A percentile compares a stretch with the other conserved stretches of the same genome.
These are phyloP conservation scores for Dovyalis caffra DNA, from an alignment of 345 rosid genomes.

Conservation along the genomic window DNA sequence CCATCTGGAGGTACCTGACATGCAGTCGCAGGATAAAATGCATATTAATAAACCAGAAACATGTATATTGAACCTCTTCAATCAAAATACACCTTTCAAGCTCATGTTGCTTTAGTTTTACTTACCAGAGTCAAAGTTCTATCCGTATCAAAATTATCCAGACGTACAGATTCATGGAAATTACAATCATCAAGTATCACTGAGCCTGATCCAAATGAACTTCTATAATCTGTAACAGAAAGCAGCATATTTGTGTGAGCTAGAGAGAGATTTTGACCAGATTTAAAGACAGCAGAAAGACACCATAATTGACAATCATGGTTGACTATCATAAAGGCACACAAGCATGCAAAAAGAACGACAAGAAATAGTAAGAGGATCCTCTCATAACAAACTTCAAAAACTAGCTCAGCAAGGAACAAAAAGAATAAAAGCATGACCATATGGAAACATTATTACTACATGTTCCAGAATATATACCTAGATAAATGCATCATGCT, in stretches of 20 bases:
- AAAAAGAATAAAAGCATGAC: background rate
- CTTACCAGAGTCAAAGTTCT: slow-evolving; percentile 92
- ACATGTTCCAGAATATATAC: too few species aligned
- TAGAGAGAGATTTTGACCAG: slow-evolving; percentile 1
- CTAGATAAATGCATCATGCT: background rate
- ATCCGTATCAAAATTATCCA: slow-evolving; percentile 83
- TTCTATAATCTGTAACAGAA: slow-evolving; percentile 71
- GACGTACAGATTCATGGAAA: slow-evolving; percentile 97
- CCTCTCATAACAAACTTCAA: slow-evolving; percentile 1
- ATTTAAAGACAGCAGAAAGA: background rate
- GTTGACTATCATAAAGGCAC: slow-evolving; percentile 1
- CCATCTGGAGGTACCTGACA: slow-evolving; percentile 96
- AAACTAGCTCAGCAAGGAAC: slow-evolving; percentile 2
- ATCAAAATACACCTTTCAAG: background rate
- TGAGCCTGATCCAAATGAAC: slow-evolving; percentile 74
- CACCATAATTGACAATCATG: background rate
- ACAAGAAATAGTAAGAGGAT: background rate
- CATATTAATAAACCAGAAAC: slow-evolving; percentile 4
- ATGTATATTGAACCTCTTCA: slow-evolving; percentile 1
- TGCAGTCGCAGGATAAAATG: slow-evolving; percentile 21
- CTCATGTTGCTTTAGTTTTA: slow-evolving; percentile 13
- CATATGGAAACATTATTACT: too few species aligned
- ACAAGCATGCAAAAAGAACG: background rate
- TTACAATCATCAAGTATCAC: slow-evolving; percentile 97
- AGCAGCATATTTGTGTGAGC: slow-evolving; percentile 5